A percentile compares a stretch with the other conserved stretches of the same genome.
Evolutionary conservation across 345 rosid species (phyloP).

Genomic region (sweet orange (Citrus sinensis)): DNA sequence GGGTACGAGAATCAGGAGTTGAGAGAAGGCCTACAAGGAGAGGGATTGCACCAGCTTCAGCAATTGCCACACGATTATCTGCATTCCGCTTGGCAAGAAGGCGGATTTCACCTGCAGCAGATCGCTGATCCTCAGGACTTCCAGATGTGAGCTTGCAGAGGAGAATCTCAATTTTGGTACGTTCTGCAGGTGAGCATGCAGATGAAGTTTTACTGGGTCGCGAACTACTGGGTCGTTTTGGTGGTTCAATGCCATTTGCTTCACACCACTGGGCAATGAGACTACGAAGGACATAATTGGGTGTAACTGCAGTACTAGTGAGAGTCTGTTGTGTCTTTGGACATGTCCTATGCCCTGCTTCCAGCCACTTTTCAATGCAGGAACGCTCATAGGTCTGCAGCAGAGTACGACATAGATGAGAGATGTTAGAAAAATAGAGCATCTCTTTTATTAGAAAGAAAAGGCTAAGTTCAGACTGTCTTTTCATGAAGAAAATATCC

Average conservation of each 20-base stretch:
- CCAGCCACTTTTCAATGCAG: conserved; percentile 96
- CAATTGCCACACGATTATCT: conserved; percentile 94
- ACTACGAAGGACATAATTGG: conserved; percentile 90
- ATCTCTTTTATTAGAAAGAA: background rate
- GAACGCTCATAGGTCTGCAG: conserved; percentile 87
- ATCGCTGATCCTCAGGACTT: conserved; percentile 72
- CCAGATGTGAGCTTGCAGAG: conserved; percentile 74
- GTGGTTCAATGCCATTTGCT: conserved; percentile 82
- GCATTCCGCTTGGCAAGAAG: conserved; percentile 97
- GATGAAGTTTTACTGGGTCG: conserved; percentile 60
- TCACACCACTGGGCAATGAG: conserved; percentile 99
- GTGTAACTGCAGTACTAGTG: conserved; percentile 62
- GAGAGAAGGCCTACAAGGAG: conserved; percentile 78
- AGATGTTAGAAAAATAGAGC: conserved; percentile 3
- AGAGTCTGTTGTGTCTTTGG: conserved; percentile 94
- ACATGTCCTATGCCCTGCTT: conserved; percentile 81
- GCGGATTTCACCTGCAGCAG: conserved; percentile 92
- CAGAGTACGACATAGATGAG: conserved; percentile 15
- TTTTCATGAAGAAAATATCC: background rate
- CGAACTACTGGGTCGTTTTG: conserved; percentile 71
- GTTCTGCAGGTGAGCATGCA: conserved; percentile 70
- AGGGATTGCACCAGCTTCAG: conserved; percentile 99
- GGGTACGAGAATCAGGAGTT: conserved; percentile 80
- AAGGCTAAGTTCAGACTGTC: background rate
- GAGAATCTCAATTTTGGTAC: conserved; percentile 63